Base-by-base conservation (phyloP, 495 filamentous ascomycete species). In the Massariosphaeria phaeospora region DNA sequence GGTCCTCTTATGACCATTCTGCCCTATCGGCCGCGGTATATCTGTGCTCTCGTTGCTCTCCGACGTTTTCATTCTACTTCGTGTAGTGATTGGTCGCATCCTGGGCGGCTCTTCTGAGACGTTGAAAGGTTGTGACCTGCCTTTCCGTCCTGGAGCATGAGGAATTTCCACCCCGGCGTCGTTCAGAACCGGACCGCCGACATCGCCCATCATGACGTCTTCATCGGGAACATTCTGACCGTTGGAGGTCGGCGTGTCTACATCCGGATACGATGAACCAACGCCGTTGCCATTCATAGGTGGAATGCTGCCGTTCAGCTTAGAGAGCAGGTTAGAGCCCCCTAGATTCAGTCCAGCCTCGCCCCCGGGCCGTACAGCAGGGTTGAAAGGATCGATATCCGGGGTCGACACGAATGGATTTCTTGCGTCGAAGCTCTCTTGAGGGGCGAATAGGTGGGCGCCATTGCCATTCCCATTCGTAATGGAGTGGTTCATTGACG, bases 1-100 rank as follows among this genome's bases (percentile, higher is more conserved):
- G 4, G 89, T 95, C 53, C 90, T 79, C 71, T 95, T 96, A 64
- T 88, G 79, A 57, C 84, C 85, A 8, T 73, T 65, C n/a, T 69
- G 66, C 17, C 67, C 55, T 55, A 53, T 65, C 41, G 24, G 68
- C 74, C 72, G 57, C 66, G 68, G 59, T 74, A 71, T 60, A 45
- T 78, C 77, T 23, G 79, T 75, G 54, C 69, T 34, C 26, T 82
- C 76, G 52, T 73, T 69, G 66, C 79, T 67, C 48, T 76, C 63
- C 23, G 61, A 64, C 30, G 44, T 41, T 39, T 65, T 65, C 29
- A 62, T 26, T 43, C 58, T 57, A 21, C 30, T 46, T 18, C 61
- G 69, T 42, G 76, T 75, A 15, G 77, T 70, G 1, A 74, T 76
- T 18, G 76, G 75, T 45, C 75, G 75, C 76, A 85, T 80, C 66